These are phyloP conservation scores for Colletotrichum cereale DNA, from an alignment of 2,329 filamentous ascomycete species.

Conservation along the genomic window DNA sequence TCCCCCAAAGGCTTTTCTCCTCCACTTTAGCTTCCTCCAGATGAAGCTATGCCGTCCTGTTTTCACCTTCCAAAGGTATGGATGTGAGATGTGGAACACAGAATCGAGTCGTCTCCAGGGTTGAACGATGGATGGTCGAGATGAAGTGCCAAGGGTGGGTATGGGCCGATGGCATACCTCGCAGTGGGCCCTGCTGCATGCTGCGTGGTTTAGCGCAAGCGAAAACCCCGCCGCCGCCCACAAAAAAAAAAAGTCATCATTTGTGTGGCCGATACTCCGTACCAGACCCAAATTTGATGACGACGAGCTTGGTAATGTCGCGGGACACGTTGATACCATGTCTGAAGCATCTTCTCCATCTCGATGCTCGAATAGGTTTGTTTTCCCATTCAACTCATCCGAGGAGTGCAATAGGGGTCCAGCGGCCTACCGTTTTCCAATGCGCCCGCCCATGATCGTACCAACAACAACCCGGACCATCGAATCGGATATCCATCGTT, in stretches of 20 bases:
- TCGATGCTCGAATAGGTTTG: background rate
- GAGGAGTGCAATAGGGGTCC: background rate
- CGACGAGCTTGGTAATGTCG: constrained; percentile 27
- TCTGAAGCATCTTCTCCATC: constrained; percentile 12
- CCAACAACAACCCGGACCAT: background rate
- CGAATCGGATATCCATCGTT: background rate
- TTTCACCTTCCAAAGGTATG: constrained; percentile 16
- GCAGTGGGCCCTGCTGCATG: constrained; percentile 8
- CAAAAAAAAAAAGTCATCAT: constrained; percentile 13
- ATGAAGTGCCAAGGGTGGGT: constrained; percentile 17
- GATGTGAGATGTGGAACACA: background rate
- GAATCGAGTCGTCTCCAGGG: background rate
- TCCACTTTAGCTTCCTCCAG: constrained; percentile 21
- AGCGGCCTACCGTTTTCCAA: background rate
- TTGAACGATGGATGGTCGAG: constrained; percentile 6
- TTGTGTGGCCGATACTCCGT: constrained; percentile 16
- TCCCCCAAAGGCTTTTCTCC: constrained; percentile 5
- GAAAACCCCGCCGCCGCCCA: constrained; percentile 10
- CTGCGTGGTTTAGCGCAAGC: constrained; percentile 1
- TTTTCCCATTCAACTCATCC: background rate
- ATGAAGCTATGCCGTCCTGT: constrained; percentile 7
- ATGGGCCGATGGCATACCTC: background rate
- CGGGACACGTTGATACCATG: constrained; percentile 9
- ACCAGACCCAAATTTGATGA: constrained; percentile 24
- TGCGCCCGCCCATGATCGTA: background rate